These are phyloP conservation scores for Aspergillus quadrilineatus DNA, from an alignment of 2,329 filamentous ascomycete species.

Conservation along the genomic window DNA sequence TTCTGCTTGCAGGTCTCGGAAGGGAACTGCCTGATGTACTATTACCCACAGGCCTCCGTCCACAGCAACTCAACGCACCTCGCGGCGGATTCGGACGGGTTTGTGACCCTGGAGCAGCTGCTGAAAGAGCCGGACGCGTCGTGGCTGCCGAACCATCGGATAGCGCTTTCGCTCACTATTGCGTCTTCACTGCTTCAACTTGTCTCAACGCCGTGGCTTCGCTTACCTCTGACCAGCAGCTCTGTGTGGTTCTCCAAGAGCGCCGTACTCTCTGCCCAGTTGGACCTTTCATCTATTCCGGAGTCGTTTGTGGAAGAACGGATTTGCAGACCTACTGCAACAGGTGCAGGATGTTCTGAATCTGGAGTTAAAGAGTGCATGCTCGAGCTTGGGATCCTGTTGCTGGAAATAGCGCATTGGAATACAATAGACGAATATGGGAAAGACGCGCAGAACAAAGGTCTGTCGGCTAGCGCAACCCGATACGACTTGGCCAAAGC, in stretches of 20 bases:
- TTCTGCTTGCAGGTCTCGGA: background rate
- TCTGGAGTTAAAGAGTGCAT: background rate
- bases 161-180: background rate
- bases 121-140: background rate
- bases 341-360: background rate
- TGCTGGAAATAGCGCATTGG: conserved; percentile 3
- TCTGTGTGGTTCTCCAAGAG: background rate
- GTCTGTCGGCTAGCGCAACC: background rate
- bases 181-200: conserved; percentile 3
- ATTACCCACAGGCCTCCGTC: background rate
- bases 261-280: background rate
- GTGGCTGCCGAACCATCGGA: background rate
- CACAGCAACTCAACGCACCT: background rate
- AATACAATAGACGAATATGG: background rate
- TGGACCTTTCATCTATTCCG: background rate
- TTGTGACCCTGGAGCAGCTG: background rate
- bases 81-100: background rate
- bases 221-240: background rate
- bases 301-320: background rate
- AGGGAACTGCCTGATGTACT: background rate
- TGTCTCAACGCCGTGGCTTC: background rate
- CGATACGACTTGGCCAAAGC: background rate
- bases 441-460: background rate
- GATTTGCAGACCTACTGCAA: background rate
- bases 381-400: conserved; percentile 3